Evolutionary conservation across 352 stramenopile genomes (phyloP).

Genomic region (Phytopythium ostracodes): DNA sequence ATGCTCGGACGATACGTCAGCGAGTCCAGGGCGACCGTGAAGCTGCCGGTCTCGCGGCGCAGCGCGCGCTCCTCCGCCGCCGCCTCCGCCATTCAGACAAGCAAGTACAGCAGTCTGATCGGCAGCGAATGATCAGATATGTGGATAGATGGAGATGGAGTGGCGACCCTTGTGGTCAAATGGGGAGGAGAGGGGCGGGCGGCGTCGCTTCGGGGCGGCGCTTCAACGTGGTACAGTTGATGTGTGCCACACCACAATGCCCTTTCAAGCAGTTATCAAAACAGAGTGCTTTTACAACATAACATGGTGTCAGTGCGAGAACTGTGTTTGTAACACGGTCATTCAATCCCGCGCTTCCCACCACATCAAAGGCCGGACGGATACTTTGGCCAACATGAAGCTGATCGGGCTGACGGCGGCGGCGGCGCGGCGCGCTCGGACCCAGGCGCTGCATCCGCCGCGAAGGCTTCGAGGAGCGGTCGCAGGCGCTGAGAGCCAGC

Average conservation of each 20-base stretch:
- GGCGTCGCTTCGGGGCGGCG: too few relatives aligned
- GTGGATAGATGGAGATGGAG: too few relatives aligned
- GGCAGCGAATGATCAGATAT: too few relatives aligned
- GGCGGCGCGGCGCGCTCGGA: background rate
- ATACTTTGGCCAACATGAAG: background rate
- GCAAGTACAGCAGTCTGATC: too few relatives aligned
- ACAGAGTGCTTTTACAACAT: too few relatives aligned
- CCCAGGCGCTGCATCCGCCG: slow-evolving; percentile 7
- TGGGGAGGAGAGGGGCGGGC: too few relatives aligned
- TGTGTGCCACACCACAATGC: too few relatives aligned
- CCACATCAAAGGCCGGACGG: too few relatives aligned
- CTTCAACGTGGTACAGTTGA: too few relatives aligned
- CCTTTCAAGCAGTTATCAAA: too few relatives aligned
- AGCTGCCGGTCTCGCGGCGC: slow-evolving; percentile 19
- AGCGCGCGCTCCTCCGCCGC: background rate
- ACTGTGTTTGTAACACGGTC: background rate
- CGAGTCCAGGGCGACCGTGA: slow-evolving; percentile 26
- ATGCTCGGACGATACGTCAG: background rate
- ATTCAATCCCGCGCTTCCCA: background rate
- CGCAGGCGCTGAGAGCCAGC: background rate
- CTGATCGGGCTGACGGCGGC: background rate
- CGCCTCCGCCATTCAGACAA: background rate
- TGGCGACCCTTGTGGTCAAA: too few relatives aligned
- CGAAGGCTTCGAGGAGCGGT: background rate
- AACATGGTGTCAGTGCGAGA: background rate